Base-by-base conservation (phyloP, 2,329 filamentous ascomycete genomes). In the Alternaria postmessia region DNA sequence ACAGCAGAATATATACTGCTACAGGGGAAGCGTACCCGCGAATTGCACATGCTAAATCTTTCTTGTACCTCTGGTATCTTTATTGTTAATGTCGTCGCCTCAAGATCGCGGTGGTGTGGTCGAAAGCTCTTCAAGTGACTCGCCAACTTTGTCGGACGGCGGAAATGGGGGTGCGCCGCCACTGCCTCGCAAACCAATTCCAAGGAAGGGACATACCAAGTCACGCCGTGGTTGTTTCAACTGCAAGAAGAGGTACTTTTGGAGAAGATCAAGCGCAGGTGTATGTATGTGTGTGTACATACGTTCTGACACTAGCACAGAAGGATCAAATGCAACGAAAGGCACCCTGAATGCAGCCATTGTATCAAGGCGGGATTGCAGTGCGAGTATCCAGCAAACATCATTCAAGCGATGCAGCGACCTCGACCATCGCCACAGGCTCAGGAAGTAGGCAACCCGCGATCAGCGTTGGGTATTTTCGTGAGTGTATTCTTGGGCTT, bases 241-340 rank as follows among this genome's bases (percentile, higher is more conserved):
- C 72, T 91, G 88, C 79, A 90, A 90, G 30, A 48, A 48, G 22
- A 48, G 46, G 46, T 48, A 24, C 46, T 36, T 5, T n/a, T 22
- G 20, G n/a, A 20, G 46, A 34, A 11, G 16, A 20, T 36, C 18
- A n/a, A 9, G 18, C 7, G 8, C 22, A 18, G 0, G 3, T 48
- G 22, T n/a, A 11, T 30, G 28, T 30, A 30, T n/a, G 9, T 24
- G 3, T 48, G 22, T n/a, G 28, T 30, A 7, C 11, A 30, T n/a
- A 16, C 22, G 16, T 24, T 32, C 46, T 48, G 20, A 48, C 22
- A 6, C 14, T 9, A 36, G 76, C 81, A 85, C 57, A 80, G 88
- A 41, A 84, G 88, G 59, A 89, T 91, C 74, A 90, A 89, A 84
- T 90, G 88, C 72, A 88, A 89, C 77, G 88, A 90, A 75, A 87